phyloP scores from a whole-genome alignment of 345 rosid genomes.

The Gossypium raimondii region DNA sequence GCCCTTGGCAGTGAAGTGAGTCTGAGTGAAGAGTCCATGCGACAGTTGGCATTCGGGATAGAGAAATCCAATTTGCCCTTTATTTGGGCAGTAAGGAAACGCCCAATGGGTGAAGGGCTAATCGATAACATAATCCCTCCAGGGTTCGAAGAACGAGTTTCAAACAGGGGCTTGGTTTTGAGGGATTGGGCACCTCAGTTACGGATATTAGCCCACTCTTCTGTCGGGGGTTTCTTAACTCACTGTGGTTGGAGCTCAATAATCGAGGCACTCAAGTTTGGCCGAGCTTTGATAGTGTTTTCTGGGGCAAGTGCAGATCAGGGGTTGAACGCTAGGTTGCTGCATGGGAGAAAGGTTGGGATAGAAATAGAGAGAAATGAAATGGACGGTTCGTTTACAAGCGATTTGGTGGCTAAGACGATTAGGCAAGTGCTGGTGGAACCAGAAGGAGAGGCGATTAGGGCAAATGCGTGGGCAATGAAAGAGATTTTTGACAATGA shows the following conservation, averaged over 20 bases:
- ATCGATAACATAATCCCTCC: slow-evolving; percentile 3
- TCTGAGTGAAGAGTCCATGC: slow-evolving; percentile 25
- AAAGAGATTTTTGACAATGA: slow-evolving; percentile 19
- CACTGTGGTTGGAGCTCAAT: slow-evolving; percentile 21
- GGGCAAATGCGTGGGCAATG: slow-evolving; percentile 27
- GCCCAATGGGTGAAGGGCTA: neutral
- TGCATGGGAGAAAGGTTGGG: slow-evolving; percentile 48
- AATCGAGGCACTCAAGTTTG: slow-evolving; percentile 43
- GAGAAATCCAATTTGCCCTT: slow-evolving; percentile 43
- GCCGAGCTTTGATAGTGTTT: slow-evolving; percentile 48
- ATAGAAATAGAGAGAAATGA: slow-evolving; percentile 31
- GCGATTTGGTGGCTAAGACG: slow-evolving; percentile 35
- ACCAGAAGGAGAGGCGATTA: slow-evolving; percentile 21
- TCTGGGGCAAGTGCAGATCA: slow-evolving; percentile 39
- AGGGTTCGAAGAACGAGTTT: slow-evolving; percentile 12
- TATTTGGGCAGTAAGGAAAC: slow-evolving; percentile 35
- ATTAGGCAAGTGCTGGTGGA: slow-evolving; percentile 31
- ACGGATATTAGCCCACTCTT: slow-evolving; percentile 31
- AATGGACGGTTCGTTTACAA: slow-evolving; percentile 35
- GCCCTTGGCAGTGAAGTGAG: slow-evolving; percentile 44
- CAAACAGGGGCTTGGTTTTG: slow-evolving; percentile 11
- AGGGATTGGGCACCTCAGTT: slow-evolving; percentile 45
- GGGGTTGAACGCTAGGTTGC: slow-evolving; percentile 33
- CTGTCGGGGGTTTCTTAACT: slow-evolving; percentile 37
- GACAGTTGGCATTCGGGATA: slow-evolving; percentile 40